Conservation (phyloP, 345 rosid species). For the Pistacia integerrima region DNA sequence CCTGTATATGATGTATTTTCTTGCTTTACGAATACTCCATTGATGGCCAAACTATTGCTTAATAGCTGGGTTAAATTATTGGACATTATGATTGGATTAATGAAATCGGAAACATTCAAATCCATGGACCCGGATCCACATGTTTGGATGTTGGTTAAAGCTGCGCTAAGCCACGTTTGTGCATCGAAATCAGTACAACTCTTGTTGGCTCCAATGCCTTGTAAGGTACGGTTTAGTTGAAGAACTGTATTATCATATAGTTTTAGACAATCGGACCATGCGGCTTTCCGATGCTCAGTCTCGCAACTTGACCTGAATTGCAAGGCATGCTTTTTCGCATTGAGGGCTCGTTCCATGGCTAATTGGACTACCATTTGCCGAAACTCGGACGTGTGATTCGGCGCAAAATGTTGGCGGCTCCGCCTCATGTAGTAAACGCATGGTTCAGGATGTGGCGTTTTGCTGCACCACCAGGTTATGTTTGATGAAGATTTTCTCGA, state of each 20-base stretch:
- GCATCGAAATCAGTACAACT: slow-evolving; percentile 59
- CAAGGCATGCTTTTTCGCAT: slow-evolving; percentile 31
- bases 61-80: slow-evolving; percentile 53
- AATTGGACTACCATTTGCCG: slow-evolving; percentile 48
- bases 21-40: slow-evolving; percentile 40
- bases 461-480: slow-evolving; percentile 67
- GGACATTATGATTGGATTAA: slow-evolving; percentile 41
- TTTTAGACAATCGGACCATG: slow-evolving; percentile 64
- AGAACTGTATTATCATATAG: slow-evolving; percentile 57
- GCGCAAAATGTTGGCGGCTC: slow-evolving; percentile 28
- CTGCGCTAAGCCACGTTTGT: slow-evolving; percentile 90
- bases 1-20: slow-evolving; percentile 16
- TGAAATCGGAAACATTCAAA: slow-evolving; percentile 57
- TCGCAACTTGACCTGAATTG: slow-evolving; percentile 29
- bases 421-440: slow-evolving; percentile 53
- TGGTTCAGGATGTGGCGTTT: slow-evolving; percentile 76
- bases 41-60: slow-evolving; percentile 63
- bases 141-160: slow-evolving; percentile 75
- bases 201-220: slow-evolving; percentile 30
- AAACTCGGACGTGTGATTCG: slow-evolving; percentile 49
- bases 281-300: slow-evolving; percentile 37
- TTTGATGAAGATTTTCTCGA: slow-evolving; percentile 22
- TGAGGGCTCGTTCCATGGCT: slow-evolving; percentile 55
- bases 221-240: slow-evolving; percentile 62
- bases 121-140: slow-evolving; percentile 63